Conservation (phyloP, 257 asterid genomes). For the Ophiorrhiza pumila region DNA sequence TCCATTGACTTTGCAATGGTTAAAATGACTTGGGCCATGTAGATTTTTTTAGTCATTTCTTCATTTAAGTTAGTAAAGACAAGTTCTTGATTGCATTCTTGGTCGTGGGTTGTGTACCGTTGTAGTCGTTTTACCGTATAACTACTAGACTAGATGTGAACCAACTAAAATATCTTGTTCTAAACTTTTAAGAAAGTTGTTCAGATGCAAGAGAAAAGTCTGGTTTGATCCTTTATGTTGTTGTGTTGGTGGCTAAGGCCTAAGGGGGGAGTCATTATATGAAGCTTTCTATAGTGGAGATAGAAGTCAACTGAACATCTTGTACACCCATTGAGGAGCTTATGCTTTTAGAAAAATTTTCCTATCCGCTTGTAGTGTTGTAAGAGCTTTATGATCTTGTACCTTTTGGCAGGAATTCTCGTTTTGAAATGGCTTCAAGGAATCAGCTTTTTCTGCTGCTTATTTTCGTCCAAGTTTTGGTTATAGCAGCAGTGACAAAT, state of each 20-base stretch:
- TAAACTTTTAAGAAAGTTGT: background rate
- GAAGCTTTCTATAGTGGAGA: background rate
- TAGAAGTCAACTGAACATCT: background rate
- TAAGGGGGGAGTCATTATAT: background rate
- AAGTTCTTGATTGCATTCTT: background rate
- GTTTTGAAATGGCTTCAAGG: constrained; percentile 17
- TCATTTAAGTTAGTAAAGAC: background rate
- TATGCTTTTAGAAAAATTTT: background rate
- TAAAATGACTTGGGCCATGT: background rate
- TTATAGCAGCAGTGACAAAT: constrained; percentile 44
- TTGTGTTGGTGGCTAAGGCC: background rate
- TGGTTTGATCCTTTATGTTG: background rate
- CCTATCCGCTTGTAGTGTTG: background rate
- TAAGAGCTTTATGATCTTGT: background rate
- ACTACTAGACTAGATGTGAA: background rate
- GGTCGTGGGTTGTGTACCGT: too few relatives aligned
- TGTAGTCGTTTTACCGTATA: too few relatives aligned
- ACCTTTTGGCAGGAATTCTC: background rate
- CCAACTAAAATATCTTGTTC: background rate
- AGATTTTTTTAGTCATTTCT: background rate
- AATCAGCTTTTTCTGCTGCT: constrained; percentile 34
- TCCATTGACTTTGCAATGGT: background rate
- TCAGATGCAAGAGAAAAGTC: background rate
- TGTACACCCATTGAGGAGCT: background rate
- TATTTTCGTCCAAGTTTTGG: constrained; percentile 33